These are phyloP conservation scores for Penicillium fuscoglaucum DNA, from an alignment of 2,329 filamentous ascomycete species.

Conservation along the genomic window DNA sequence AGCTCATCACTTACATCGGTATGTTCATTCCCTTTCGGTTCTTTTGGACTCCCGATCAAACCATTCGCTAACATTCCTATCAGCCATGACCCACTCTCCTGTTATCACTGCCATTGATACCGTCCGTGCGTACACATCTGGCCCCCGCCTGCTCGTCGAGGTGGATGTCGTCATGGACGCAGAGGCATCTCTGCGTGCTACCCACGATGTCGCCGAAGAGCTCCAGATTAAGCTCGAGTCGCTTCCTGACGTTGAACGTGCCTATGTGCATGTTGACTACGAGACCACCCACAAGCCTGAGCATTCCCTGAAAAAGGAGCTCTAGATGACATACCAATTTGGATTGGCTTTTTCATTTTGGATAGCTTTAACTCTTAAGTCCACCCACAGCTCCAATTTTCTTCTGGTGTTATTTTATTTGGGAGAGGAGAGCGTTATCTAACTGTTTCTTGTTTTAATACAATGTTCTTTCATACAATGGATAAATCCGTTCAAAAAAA, in stretches of 20 bases:
- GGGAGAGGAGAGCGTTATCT: not conserved
- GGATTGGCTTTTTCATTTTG: not conserved
- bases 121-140: slow-evolving; percentile 88
- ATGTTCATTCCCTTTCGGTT: slow-evolving; percentile 29
- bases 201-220: slow-evolving; percentile 91
- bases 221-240: slow-evolving; percentile 93
- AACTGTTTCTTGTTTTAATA: not conserved
- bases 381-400: not conserved
- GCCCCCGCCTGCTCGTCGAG: slow-evolving; percentile 86
- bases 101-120: slow-evolving; percentile 86
- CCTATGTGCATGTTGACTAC: slow-evolving; percentile 96
- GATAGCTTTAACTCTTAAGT: not conserved
- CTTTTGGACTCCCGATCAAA: not conserved
- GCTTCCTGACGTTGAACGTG: slow-evolving; percentile 85
- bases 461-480: not conserved
- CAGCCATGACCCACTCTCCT: slow-evolving; percentile 80
- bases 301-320: slow-evolving; percentile 68
- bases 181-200: slow-evolving; percentile 68
- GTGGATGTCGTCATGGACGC: slow-evolving; percentile 94
- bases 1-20: slow-evolving; percentile 94
- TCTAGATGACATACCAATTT: slow-evolving; percentile 40
- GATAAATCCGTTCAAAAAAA: not conserved
- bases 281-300: slow-evolving; percentile 95
- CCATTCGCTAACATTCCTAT: slow-evolving; percentile 5
- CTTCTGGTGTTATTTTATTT: not conserved